These are phyloP conservation scores for Daldinia sp. DNA, from an alignment of 2,329 filamentous ascomycete genomes.

Conservation along the genomic window DNA sequence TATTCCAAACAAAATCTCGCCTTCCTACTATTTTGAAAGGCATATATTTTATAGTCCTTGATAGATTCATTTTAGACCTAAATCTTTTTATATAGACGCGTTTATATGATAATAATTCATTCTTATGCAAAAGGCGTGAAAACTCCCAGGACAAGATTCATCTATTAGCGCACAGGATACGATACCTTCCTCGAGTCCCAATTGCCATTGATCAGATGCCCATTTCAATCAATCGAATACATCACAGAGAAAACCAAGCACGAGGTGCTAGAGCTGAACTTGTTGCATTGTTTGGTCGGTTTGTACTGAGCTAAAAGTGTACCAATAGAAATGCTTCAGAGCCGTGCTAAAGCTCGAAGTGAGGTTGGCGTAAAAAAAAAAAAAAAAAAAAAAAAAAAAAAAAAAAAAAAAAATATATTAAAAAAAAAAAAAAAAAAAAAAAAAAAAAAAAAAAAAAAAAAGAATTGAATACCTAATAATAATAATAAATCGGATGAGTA, in stretches of 20 bases:
- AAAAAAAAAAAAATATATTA: too few species aligned
- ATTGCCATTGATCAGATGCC: neutral
- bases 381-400: neutral
- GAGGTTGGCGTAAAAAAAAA: too few species aligned
- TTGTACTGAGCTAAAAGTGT: neutral
- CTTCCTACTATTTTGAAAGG: too few species aligned
- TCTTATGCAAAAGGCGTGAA: neutral
- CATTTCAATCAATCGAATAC: neutral
- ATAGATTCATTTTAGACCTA: too few species aligned
- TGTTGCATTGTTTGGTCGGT: neutral
- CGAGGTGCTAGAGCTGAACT: neutral
- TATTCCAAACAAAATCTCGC: too few species aligned
- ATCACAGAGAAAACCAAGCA: neutral
- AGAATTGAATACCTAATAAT: too few species aligned
- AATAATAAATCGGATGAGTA: neutral
- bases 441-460: too few species aligned
- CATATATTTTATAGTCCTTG: too few species aligned
- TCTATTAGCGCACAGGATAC: neutral
- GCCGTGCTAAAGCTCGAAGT: neutral
- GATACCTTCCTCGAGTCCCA: neutral
- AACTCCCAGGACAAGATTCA: neutral
- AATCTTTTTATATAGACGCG: neutral
- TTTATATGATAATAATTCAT: neutral
- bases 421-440: too few species aligned
- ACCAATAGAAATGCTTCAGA: neutral